phyloP scores from a whole-genome alignment of 768 basidiomycete genomes.

The Sporobolomyces pararoseus region DNA sequence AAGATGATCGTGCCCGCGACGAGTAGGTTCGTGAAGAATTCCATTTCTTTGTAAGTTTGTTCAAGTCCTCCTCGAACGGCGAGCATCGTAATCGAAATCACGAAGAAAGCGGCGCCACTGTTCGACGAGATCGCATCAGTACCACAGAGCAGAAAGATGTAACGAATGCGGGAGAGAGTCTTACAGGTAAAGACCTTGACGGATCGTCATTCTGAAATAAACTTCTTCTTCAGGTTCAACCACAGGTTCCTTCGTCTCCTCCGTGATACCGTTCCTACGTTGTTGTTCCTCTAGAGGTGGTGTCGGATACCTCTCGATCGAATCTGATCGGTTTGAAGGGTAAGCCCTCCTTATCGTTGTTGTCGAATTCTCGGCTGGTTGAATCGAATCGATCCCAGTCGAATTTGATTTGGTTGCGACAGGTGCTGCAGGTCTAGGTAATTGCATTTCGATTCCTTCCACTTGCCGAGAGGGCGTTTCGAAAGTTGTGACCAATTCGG shows the following conservation, averaged over 20 bases:
- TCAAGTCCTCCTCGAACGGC: constrained; percentile 2
- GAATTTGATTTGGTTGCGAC: neutral
- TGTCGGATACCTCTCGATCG: constrained; percentile 3
- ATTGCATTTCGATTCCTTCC: constrained; percentile 12
- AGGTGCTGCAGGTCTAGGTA: constrained; percentile 1
- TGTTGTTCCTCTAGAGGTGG: constrained; percentile 8
- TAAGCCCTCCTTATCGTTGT: constrained; percentile 23
- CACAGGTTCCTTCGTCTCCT: neutral
- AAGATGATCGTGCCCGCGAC: constrained; percentile 27
- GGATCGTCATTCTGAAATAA: constrained; percentile 8
- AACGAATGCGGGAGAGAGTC: neutral
- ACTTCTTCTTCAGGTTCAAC: constrained; percentile 12
- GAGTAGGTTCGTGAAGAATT: constrained; percentile 13
- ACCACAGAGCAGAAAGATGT: neutral
- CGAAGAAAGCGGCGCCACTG: constrained; percentile 7
- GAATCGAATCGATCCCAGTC: neutral
- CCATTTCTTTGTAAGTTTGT: neutral
- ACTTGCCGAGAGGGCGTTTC: neutral
- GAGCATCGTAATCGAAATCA: constrained; percentile 8
- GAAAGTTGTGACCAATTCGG: too few species aligned
- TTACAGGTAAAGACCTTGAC: constrained; percentile 11
- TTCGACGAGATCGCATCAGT: neutral
- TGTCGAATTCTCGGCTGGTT: constrained; percentile 10
- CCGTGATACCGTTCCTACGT: neutral
- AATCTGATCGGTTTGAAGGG: neutral